phyloP scores from a whole-genome alignment of 495 filamentous ascomycete species.

The Penicillium roqueforti region DNA sequence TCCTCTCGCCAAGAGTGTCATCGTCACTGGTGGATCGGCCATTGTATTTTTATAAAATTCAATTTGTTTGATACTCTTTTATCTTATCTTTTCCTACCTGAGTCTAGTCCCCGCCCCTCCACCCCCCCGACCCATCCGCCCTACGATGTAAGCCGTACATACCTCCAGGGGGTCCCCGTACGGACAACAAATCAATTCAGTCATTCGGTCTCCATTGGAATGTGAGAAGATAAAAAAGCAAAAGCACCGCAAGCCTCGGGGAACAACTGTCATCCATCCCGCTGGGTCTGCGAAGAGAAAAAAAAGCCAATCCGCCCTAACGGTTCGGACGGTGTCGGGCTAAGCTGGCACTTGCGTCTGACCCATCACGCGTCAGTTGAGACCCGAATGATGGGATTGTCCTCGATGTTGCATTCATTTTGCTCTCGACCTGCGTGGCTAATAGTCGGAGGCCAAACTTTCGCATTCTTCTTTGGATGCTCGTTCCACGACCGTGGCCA shows the following conservation, averaged over 20 bases:
- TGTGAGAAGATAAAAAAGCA: not conserved
- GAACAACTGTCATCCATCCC: not conserved
- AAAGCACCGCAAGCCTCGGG: not conserved
- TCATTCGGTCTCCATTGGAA: conserved; percentile 1
- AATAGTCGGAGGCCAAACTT: not conserved
- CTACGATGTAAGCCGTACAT: not conserved
- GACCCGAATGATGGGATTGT: conserved; percentile 13
- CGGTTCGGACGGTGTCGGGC: conserved; percentile 6
- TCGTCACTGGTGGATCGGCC: not conserved
- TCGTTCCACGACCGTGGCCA: conserved; percentile 10
- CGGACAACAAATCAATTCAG: not conserved
- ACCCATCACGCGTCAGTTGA: conserved; percentile 38
- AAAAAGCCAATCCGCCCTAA: not conserved
- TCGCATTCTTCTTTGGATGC: conserved; percentile 8
- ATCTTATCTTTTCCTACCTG: not conserved
- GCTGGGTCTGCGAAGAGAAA: not conserved
- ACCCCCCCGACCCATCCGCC: not conserved
- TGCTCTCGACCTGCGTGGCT: conserved; percentile 11
- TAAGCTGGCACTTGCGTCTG: conserved; percentile 27
- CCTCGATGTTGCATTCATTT: conserved; percentile 3
- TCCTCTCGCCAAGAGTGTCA: not conserved
- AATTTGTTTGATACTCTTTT: not conserved
- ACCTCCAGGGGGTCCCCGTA: not conserved
- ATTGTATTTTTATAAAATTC: not conserved
- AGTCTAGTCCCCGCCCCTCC: not conserved